phyloP scores from a whole-genome alignment of 192 early-diverging fungal species.

The Haplosporangium gracile region DNA sequence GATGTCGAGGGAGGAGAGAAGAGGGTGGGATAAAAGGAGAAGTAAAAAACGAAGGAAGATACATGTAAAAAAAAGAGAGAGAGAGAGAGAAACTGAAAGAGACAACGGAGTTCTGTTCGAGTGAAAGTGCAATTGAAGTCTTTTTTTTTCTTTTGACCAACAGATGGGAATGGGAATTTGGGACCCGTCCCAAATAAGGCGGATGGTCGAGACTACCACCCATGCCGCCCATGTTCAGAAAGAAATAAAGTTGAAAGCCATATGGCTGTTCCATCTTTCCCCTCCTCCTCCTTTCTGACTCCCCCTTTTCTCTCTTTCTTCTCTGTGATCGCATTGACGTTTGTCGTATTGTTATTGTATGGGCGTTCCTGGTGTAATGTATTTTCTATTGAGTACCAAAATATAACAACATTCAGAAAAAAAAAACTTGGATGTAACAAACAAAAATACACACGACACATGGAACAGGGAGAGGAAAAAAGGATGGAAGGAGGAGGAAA shows the following conservation, averaged over 20 bases:
- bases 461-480: background rate
- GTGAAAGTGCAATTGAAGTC: background rate
- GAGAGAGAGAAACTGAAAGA: background rate
- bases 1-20: background rate
- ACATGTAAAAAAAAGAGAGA: background rate
- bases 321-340: background rate
- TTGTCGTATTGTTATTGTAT: background rate
- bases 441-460: constrained; percentile 5
- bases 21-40: background rate
- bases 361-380: background rate
- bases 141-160: background rate
- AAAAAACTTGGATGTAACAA: background rate
- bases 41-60: background rate
- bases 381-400: background rate
- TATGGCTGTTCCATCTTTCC: background rate
- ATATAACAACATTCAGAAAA: background rate
- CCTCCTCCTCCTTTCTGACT: background rate
- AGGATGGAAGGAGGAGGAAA: constrained; percentile 5
- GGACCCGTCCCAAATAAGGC: background rate
- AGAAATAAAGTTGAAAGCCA: background rate
- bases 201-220: background rate
- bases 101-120: background rate
- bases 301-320: background rate
- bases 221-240: background rate
- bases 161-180: background rate